A percentile compares a stretch with the other conserved stretches of the same genome.
Conservation (phyloP, 2,329 filamentous ascomycete species). For the Penicillium brasilianum region DNA sequence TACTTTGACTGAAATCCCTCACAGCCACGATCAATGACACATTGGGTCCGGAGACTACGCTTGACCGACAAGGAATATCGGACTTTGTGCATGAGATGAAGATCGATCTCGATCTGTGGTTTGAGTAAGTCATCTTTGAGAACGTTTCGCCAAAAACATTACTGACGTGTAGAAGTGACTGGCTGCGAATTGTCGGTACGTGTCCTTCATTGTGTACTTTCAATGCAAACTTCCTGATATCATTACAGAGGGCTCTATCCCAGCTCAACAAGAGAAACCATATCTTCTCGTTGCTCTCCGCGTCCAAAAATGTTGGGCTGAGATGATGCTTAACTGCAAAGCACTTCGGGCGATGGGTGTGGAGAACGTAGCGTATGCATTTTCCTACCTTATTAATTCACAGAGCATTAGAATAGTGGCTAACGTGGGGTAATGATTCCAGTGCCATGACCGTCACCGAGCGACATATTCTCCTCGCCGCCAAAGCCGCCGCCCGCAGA, state of each 20-base stretch:
- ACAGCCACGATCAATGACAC: slow-evolving; percentile 46
- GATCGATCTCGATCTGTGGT: slow-evolving; percentile 57
- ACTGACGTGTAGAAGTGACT: slow-evolving; percentile 37
- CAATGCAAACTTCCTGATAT: slow-evolving; percentile 1
- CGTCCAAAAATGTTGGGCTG: slow-evolving; percentile 60
- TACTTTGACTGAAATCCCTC: slow-evolving; percentile 4
- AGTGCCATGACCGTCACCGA: slow-evolving; percentile 57
- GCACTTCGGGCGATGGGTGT: slow-evolving; percentile 56
- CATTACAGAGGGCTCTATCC: slow-evolving; percentile 33
- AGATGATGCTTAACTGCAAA: slow-evolving; percentile 59
- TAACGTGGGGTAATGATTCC: not conserved
- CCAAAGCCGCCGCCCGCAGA: slow-evolving; percentile 57
- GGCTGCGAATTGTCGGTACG: slow-evolving; percentile 44
- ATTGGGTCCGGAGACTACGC: slow-evolving; percentile 31
- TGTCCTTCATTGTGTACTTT: not conserved
- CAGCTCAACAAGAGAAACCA: slow-evolving; percentile 39
- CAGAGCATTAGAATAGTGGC: not conserved
- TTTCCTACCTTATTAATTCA: not conserved
- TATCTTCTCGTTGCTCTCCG: slow-evolving; percentile 54
- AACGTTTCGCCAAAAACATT: not conserved
- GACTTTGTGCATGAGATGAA: slow-evolving; percentile 52
- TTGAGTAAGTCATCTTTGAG: slow-evolving; percentile 39
- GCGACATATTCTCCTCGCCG: slow-evolving; percentile 54
- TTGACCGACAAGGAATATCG: slow-evolving; percentile 45
- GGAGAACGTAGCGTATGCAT: slow-evolving; percentile 52